Base-by-base conservation (phyloP, 441 rosid genomes). In the Daphne laureola region DNA sequence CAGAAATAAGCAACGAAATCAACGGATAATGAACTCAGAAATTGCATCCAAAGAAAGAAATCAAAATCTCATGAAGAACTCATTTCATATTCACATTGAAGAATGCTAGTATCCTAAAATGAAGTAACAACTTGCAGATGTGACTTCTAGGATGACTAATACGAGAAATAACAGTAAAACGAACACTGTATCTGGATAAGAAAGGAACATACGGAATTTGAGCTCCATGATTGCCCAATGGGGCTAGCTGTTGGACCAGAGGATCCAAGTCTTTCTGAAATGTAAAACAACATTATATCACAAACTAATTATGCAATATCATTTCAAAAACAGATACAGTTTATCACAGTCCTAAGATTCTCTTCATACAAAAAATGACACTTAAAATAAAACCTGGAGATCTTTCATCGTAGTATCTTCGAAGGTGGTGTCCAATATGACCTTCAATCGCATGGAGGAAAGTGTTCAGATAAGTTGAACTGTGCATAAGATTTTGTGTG, bases 221-320 rank as follows among this genome's bases (percentile, higher is more conserved):
- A 62, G 78, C 72, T 63, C 64, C 79, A 64, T 66, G 58, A 51
- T 72, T 72, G 27, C 68, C 72, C 62, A 71, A 80, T 58, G 96
- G 95, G 54, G 83, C 95, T 75, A 91, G 59, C 62, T 67, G 77
- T 70, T 81, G 75, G 54, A 91, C 84, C 71, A 86, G 72, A 48
- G 87, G 91, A 69, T 96, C 88, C 61, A 91, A 79, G 64, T 86
- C 96, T 68, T 72, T 78, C 92, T 90, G 83, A 66, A 61, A 58
- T 43, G 26, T 49, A 54, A 35, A 4, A 43, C 51, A 6, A 7
- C 4, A 43, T 51, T 43, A 58, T 44, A 43, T 51, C 67, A 13
- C 38, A 40, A 38, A 51, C 36, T 36, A 18, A 46, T 15, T 54
- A 49, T 15, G 25, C 54, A 9, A 44, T 12, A 63, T n/a, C 41